Base-by-base conservation (phyloP, 768 basidiomycete genomes). In the Mycena albidolilacea region DNA sequence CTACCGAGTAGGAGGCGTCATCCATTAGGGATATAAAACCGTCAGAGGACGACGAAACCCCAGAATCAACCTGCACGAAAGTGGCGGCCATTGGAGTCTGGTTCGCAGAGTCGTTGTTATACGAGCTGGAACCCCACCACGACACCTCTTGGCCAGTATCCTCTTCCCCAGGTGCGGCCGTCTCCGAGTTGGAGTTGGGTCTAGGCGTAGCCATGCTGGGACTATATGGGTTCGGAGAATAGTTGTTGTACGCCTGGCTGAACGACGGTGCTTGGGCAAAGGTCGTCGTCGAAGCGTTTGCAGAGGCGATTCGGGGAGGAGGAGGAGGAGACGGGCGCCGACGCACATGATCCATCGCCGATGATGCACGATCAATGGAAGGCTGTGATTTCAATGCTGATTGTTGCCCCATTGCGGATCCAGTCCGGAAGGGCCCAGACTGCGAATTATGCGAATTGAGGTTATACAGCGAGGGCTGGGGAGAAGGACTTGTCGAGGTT, bases 21-120 rank as follows among this genome's bases (percentile, higher is more conserved):
- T 94, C 93, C 95, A 97, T 96, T 30, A 95, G 84, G 8, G 95
- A 96, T 54, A 97, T 89, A 77, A 97, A 95, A 7, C 91, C 92
- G 21, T 90, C 89, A 10, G 87, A 81, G 43, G 86, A 84, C 19
- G 84, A 75, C 0, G 84, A 76, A 52, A 84, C 79, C 11, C 81
- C 79, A 38, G 83, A 84, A 37, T 90, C 87, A 5, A 90, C 85
- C 44, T 83, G 85, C 76, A 89, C 83, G 82, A 96, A 96, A 1
- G 87, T 87, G 17, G 93, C 76, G 6, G 90, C 90, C 12, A 92
- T 94, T 11, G 95, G 95, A 11, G 95, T 96, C 59, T 78, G 80
- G 21, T 81, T 80, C 38, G 81, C 77, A 35, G 80, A 77, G 60
- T 78, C 80, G 64, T 82, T 75, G 81, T 82, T 69, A 72, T 84